Conservation (phyloP, 169 alveolate genomes). For the Cryptosporidium ryanae region DNA sequence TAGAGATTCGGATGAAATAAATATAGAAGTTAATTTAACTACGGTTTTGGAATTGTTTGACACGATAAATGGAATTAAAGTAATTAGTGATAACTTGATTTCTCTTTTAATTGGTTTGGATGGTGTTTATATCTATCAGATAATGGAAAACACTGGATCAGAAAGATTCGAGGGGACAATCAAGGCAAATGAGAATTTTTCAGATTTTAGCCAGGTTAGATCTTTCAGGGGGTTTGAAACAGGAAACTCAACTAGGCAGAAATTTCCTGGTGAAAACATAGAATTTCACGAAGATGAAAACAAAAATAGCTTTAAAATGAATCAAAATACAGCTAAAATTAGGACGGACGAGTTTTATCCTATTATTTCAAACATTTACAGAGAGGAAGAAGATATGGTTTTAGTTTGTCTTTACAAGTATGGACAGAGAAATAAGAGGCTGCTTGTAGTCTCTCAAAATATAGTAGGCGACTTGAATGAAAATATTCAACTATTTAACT, state of each 20-base stretch:
- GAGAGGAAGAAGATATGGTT: constrained; percentile 3
- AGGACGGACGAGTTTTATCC: not conserved
- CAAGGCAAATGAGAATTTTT: not conserved
- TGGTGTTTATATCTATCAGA: constrained; percentile 45
- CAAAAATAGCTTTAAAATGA: not conserved
- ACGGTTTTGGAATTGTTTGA: constrained; percentile 25
- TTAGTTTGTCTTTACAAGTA: constrained; percentile 44
- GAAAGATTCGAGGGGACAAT: constrained; percentile 3
- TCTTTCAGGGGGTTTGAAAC: no score
- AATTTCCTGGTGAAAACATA: no score
- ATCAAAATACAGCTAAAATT: not conserved
- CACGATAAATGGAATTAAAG: constrained; percentile 6
- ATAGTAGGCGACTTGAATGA: constrained; percentile 19
- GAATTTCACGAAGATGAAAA: no score
- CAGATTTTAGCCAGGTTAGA: no score
- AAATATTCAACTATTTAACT: constrained; percentile 7
- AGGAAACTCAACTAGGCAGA: no score
- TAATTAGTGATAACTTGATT: constrained; percentile 21
- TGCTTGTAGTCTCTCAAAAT: constrained; percentile 37
- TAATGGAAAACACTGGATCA: constrained; percentile 15
- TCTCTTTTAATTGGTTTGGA: constrained; percentile 12
- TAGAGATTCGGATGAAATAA: constrained; percentile 17
- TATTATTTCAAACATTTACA: not conserved
- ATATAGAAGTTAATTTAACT: constrained; percentile 10
- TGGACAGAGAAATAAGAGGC: not conserved